Percentiles rank a stretch among this genome's conserved stretches.
Evolutionary conservation across 1,284 basidiomycete species (phyloP).

Genomic region (Thelephora terrestris): DNA sequence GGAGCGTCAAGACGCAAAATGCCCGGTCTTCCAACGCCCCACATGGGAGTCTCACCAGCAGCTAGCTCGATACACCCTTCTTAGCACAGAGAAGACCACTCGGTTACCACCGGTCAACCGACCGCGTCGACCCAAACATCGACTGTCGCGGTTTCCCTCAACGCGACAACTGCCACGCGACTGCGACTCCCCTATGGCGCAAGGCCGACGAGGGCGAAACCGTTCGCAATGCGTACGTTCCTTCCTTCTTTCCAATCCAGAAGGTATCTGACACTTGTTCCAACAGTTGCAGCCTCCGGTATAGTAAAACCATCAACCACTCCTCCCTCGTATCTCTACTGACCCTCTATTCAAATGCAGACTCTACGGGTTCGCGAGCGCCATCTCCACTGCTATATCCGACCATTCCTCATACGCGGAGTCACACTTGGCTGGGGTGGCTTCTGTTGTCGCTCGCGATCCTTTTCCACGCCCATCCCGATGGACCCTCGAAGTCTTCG

Average conservation of each 20-base stretch:
- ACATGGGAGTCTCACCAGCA: slow-evolving; percentile 40
- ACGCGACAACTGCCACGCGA: slow-evolving; percentile 86
- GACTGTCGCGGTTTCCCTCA: slow-evolving; percentile 33
- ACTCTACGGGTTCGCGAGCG: slow-evolving; percentile 68
- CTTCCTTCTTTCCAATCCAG: slow-evolving; percentile 8
- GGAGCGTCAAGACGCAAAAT: slow-evolving; percentile 41
- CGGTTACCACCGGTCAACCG: slow-evolving; percentile 2
- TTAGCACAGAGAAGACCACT: slow-evolving; percentile 19
- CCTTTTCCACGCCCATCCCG: slow-evolving; percentile 28
- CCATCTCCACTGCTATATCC: slow-evolving; percentile 52
- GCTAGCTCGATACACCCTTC: slow-evolving; percentile 20
- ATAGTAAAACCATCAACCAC: too few relatives aligned
- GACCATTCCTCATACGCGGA: slow-evolving; percentile 25
- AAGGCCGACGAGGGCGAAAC: slow-evolving; percentile 89
- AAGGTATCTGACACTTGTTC: slow-evolving; percentile 8
- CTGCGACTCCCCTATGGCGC: slow-evolving; percentile 81
- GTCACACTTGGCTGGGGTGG: slow-evolving; percentile 21
- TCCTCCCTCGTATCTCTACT: slow-evolving; percentile 1
- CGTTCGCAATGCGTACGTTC: slow-evolving; percentile 77
- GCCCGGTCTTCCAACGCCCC: slow-evolving; percentile 43
- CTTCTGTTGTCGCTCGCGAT: slow-evolving; percentile 12
- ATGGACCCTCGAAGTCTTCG: slow-evolving; percentile 38
- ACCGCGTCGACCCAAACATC: slow-evolving; percentile 12
- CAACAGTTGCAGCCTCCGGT: slow-evolving; percentile 42
- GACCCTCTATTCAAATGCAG: slow-evolving; percentile 43